Base-by-base conservation (phyloP, 1,284 basidiomycete genomes). In the Cryptococcus hybrid region DNA sequence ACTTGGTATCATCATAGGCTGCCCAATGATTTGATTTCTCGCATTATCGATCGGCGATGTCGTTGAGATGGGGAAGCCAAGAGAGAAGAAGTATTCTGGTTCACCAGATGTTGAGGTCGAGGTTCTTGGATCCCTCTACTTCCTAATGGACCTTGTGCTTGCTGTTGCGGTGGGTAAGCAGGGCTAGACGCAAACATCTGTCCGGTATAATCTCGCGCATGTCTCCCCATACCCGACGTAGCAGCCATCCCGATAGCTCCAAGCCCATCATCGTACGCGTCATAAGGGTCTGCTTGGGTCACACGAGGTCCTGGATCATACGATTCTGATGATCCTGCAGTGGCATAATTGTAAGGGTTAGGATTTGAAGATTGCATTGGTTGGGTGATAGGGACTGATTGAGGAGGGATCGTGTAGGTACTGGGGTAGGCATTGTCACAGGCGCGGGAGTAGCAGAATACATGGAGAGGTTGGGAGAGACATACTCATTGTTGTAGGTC, bases 211-310 rank as follows among this genome's bases (percentile, higher is more conserved):
- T 67, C 63, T n/a, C 63, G 51, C 36, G 63, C 67, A 18, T 66
- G 65, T 48, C 59, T 38, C 0, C 60, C 60, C 7, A 24, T n/a
- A n/a, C 57, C 60, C 4, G 60, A 50, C 2, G 67, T 66, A 6
- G 62, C 69, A 3, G 68, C 68, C 52, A 65, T 64, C 3, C 72
- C 72, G 18, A 73, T 73, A 2, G 65, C 70, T 15, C 67, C 72
- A 18, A 68, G 58, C 39, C 38, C 36, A 52, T 70, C 72, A 36
- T 68, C 69, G 40, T 71, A 66, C 4, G 62, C 67, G 38, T 57
- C 65, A 49, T 69, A 66, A 7, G 64, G 56, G 50, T 67, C 66
- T 40, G 55, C 58, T 35, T 57, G 47, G 36, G 34, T 34, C 2
- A 63, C 56, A 6, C 48, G 47, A 8, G 63, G 61, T 50, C 62